These are phyloP conservation scores for Inonotus obliquus DNA, from an alignment of 1,284 basidiomycete genomes.

Conservation along the genomic window DNA sequence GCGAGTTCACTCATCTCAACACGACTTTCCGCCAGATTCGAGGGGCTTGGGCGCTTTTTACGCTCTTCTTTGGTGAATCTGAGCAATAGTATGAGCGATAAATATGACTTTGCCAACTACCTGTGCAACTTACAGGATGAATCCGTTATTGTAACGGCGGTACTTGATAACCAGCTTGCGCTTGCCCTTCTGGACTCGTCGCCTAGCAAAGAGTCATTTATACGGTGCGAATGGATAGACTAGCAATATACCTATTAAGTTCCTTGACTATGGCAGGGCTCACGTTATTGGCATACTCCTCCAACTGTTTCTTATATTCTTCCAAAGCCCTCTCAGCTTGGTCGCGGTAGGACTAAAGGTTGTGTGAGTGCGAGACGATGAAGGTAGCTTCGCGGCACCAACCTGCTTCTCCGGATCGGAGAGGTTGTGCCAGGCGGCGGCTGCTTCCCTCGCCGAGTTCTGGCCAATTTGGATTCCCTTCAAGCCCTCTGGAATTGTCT, in stretches of 20 bases:
- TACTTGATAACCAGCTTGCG: not conserved
- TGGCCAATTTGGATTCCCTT: not conserved
- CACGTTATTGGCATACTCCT: conserved; percentile 18
- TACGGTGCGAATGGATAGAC: not conserved
- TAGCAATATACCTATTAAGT: conserved; percentile 10
- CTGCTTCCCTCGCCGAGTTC: not conserved
- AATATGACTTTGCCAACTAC: not conserved
- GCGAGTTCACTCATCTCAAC: not conserved
- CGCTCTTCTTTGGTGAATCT: not conserved
- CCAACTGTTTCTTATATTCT: conserved; percentile 6
- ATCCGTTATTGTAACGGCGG: not conserved
- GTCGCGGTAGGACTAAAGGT: conserved; percentile 5
- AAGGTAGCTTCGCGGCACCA: not conserved
- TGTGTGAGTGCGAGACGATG: not conserved
- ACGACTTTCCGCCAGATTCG: not conserved
- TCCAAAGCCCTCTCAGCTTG: not conserved
- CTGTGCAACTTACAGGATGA: conserved; percentile 2
- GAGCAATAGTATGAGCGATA: not conserved
- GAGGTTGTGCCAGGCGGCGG: conserved; percentile 17
- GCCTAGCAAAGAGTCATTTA: not conserved
- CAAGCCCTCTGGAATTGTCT: not conserved
- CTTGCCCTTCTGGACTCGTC: conserved; percentile 15
- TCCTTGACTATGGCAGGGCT: conserved; percentile 18
- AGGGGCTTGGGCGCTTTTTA: not conserved
- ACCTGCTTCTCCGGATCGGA: conserved; percentile 25